Evolutionary conservation across 371 early-diverging fungal species (phyloP).

Genomic region (Mortierella sp.): DNA sequence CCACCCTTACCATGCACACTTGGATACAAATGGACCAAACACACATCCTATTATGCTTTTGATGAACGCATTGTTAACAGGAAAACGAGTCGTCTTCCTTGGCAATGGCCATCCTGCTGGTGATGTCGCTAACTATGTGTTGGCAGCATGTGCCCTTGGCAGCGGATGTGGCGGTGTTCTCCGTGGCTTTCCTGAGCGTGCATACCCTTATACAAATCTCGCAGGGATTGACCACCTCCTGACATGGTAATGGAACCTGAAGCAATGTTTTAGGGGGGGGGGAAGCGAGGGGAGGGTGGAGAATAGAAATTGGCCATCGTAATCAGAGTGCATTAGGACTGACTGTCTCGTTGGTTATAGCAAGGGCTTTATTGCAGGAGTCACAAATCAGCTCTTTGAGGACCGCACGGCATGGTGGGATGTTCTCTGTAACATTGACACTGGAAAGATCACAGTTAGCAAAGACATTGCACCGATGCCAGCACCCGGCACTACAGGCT

Average conservation of each 20-base stretch:
- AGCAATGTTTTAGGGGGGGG: too few relatives aligned
- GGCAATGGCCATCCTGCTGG: constrained; percentile 92
- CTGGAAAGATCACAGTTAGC: constrained; percentile 91
- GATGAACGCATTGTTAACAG: constrained; percentile 88
- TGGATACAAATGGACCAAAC: constrained; percentile 81
- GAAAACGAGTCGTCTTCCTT: constrained; percentile 93
- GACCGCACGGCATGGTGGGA: constrained; percentile 96
- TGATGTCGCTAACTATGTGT: constrained; percentile 92
- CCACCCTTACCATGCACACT: constrained; percentile 86
- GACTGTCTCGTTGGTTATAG: constrained; percentile 49
- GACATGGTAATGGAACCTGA: constrained; percentile 65
- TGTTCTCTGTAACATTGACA: constrained; percentile 90
- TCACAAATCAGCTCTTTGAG: constrained; percentile 94
- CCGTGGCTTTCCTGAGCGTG: constrained; percentile 88
- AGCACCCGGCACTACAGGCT: constrained; percentile 4
- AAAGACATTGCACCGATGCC: constrained; percentile 66
- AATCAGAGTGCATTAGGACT: background rate
- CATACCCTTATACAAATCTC: constrained; percentile 91
- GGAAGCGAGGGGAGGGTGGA: too few relatives aligned
- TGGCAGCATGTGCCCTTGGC: constrained; percentile 91
- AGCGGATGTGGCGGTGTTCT: constrained; percentile 90
- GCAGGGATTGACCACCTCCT: constrained; percentile 87
- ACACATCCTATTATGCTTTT: constrained; percentile 90
- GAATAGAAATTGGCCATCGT: background rate
- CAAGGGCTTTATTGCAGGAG: constrained; percentile 96